These are phyloP conservation scores for Hypoxylon perforatum DNA, from an alignment of 495 filamentous ascomycete species.

Conservation along the genomic window DNA sequence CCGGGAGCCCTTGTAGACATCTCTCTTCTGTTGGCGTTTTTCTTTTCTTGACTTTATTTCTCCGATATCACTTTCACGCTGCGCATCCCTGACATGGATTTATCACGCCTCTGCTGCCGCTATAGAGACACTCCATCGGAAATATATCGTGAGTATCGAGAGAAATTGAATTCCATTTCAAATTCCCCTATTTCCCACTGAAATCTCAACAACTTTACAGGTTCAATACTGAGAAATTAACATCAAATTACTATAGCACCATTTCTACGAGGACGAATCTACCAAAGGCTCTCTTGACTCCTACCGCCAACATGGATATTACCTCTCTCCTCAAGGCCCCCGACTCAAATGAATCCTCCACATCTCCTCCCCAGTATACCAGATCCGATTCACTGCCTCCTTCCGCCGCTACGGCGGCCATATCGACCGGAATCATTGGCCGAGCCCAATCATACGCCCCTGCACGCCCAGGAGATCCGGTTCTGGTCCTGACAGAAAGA, in stretches of 20 bases:
- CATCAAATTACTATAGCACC: constrained; percentile 18
- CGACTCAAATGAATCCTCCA: constrained; percentile 82
- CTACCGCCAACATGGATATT: constrained; percentile 88
- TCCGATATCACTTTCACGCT: constrained; percentile 46
- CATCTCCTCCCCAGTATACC: constrained; percentile 63
- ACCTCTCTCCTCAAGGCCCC: constrained; percentile 79
- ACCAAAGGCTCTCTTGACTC: constrained; percentile 46
- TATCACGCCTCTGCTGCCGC: constrained; percentile 50
- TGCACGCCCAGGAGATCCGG: constrained; percentile 28
- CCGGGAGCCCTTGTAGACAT: constrained; percentile 37
- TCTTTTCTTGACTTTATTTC: constrained; percentile 43
- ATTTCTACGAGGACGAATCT: constrained; percentile 45
- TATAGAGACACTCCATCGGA: constrained; percentile 48
- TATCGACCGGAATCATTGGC: constrained; percentile 27
- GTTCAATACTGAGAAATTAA: constrained; percentile 28
- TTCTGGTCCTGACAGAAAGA: constrained; percentile 21
- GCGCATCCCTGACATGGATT: constrained; percentile 53
- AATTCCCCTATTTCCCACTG: constrained; percentile 23
- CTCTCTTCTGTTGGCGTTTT: constrained; percentile 43
- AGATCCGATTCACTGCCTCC: constrained; percentile 62
- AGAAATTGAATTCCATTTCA: constrained; percentile 31
- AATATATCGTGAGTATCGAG: constrained; percentile 54
- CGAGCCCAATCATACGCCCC: constrained; percentile 35
- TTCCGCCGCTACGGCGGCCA: constrained; percentile 48
- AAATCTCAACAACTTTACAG: constrained; percentile 21